Evolutionary conservation across 2,329 filamentous ascomycete species (phyloP), one percentile per base, ranked within the genome.

Genomic region (Ascochyta pisi): DNA sequence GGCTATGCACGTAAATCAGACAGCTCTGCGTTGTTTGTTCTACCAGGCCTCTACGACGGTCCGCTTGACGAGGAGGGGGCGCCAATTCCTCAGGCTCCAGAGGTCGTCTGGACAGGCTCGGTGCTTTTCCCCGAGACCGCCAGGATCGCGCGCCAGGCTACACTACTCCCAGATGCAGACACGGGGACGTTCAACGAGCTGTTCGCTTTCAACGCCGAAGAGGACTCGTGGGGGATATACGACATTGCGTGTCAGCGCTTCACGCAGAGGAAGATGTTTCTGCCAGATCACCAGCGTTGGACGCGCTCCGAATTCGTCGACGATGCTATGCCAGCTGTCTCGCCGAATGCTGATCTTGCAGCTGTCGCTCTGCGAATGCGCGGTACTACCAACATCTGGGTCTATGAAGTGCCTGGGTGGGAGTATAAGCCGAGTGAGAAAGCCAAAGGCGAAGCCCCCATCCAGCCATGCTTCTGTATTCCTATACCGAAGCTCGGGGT

Each of bases 41-140:
- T 77, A 0, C 73, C 75, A 12, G 74, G 73, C 3, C 64, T 74
- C 12, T 76, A 76, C 37, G 75, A 77, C 35, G 74, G 74, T 0
- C 74, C 74, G 10, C 65, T 77, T 23, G 73, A 74, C 41, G 74
- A 77, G 23, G 76, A 77, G 48, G 74, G 74, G n/a, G 72, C 69
- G 19, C 74, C 73, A 1, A 69, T 75, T 7, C 69, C 73, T 4
- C 71, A 73, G 39, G 59, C 73, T 2, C 73, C 71, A 9, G 73
- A 76, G 26, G 57, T 66, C 2, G 71, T 73, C 1, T 77, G 76
- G 76, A 77, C 75, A 0, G 70, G 69, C 23, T 73, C 73, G 27
- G 71, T 78, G 26, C 69, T 78, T n/a, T 78, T 78, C 40, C 76
- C 76, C 1, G 74, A 77, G 54, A 75, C 69, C 12, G 66, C 73